Conservation (phyloP, 2,329 filamentous ascomycete species). For the Fusarium sp. region DNA sequence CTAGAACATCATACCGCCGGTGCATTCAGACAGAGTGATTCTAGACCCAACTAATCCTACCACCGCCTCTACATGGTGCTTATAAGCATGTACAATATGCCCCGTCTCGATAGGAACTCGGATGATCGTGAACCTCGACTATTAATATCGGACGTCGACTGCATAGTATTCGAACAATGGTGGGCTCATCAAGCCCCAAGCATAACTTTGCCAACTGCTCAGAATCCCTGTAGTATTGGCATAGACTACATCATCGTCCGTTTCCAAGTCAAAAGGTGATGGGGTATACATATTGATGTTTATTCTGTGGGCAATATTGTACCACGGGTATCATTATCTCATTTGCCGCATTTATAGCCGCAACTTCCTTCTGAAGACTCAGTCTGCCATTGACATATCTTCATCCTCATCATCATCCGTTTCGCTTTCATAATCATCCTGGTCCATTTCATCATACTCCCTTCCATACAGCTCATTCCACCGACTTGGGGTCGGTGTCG, state of each 20-base stretch:
- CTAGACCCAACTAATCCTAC: neutral
- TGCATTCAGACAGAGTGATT: neutral
- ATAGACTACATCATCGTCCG: neutral
- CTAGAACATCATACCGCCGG: too few species aligned
- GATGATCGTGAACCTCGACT: neutral
- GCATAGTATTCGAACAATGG: constrained; percentile 25
- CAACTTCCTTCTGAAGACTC: neutral
- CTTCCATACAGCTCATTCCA: constrained; percentile 50
- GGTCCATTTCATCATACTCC: constrained; percentile 42
- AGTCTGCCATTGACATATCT: constrained; percentile 45
- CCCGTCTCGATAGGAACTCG: neutral
- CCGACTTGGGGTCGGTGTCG: constrained; percentile 50
- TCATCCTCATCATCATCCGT: constrained; percentile 46
- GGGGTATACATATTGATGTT: neutral
- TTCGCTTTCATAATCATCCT: constrained; percentile 44
- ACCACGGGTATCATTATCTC: constrained; percentile 44
- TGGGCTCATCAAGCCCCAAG: neutral
- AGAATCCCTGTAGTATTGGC: neutral
- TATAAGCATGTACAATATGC: neutral
- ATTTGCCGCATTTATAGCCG: neutral
- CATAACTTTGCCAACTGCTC: neutral
- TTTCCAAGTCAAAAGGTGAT: neutral
- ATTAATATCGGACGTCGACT: neutral
- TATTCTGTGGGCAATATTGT: constrained; percentile 20
- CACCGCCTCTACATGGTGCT: neutral